Evolutionary conservation across 257 asterid species (phyloP), one percentile per base, ranked within the genome.

Genomic region (Euphrasia confusa): DNA sequence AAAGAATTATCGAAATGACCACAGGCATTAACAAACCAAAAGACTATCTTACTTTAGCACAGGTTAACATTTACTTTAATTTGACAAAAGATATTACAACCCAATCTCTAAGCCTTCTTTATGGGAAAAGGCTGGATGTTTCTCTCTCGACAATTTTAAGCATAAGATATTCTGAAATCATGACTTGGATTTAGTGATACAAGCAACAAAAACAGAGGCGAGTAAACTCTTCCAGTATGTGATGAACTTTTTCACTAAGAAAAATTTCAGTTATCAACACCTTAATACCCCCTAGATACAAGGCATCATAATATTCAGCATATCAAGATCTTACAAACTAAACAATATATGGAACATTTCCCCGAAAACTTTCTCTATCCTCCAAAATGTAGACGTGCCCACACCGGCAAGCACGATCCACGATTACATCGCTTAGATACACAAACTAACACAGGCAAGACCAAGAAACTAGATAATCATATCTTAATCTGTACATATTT

Each of bases 301-400:
- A 8, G 14, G 17, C 33, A 15, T 3, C 17, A 32, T 30, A 28
- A 2, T 28, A 28, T 28, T 4, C 3, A 28, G 33, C 14, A 1
- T 40, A 68, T 3, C 47, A 26, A 54, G 64, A 68, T 59, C 58
- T 2, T 6, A 48, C 7, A 37, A 12, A 52, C 54, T 48, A 58
- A 24, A 18, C 17, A 49, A 10, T 49, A 21, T 7, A 58, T 27
- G 17, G 4, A 44, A 32, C 53, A 53, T 32, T 53, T 53, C 32
- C 32, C n/a, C 30, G 21, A 52, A 10, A 52, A 18, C 57, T 52
- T 3, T 21, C 11, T 4, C 11, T 52, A 7, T 52, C 30, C 57
- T 50, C 54, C 54, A 48, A 14, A 5, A n/a, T 5, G 21, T 12
- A 14, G 8, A 1, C 10, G n/a, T 49, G 18, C 18, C 54, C 26